Percentiles rank a stretch among this genome's conserved stretches.
phyloP scores from a whole-genome alignment of 352 stramenopile genomes.

The Globisporangium echinulatum region DNA sequence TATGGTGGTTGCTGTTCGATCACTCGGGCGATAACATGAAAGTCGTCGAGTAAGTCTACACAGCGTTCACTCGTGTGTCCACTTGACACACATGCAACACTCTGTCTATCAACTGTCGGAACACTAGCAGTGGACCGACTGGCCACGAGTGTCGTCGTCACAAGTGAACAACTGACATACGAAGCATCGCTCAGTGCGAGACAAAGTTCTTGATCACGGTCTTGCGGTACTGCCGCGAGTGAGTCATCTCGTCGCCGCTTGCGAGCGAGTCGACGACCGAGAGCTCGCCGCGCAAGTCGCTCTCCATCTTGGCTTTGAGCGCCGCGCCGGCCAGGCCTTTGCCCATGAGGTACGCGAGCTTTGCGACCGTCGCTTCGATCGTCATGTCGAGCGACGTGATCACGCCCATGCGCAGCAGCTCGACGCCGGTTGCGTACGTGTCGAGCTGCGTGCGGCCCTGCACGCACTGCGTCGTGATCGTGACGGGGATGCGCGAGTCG shows the following conservation, averaged over 20 bases:
- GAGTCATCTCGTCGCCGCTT: constrained; percentile 55
- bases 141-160: too few relatives aligned
- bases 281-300: constrained; percentile 73
- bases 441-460: constrained; percentile 90
- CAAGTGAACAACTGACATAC: too few relatives aligned
- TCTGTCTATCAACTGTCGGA: background rate
- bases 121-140: too few relatives aligned
- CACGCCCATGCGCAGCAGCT: constrained; percentile 88
- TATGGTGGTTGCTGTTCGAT: too few relatives aligned
- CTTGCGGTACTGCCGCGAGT: constrained; percentile 60
- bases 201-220: constrained; percentile 74
- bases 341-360: constrained; percentile 94
- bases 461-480: constrained; percentile 93
- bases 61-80: too few relatives aligned
- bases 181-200: constrained; percentile 30
- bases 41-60: too few relatives aligned
- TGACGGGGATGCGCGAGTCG: constrained; percentile 83
- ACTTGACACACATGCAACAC: background rate
- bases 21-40: too few relatives aligned
- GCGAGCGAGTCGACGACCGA: constrained; percentile 64
- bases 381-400: constrained; percentile 96
- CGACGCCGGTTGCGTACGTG: constrained; percentile 90
- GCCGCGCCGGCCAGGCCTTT: constrained; percentile 57
- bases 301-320: constrained; percentile 82
- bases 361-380: constrained; percentile 91